A percentile compares a stretch with the other conserved stretches of the same genome.
These are phyloP conservation scores for Lachancea thermotolerans DNA, from an alignment of 805 yeast genomes.

Conservation along the genomic window DNA sequence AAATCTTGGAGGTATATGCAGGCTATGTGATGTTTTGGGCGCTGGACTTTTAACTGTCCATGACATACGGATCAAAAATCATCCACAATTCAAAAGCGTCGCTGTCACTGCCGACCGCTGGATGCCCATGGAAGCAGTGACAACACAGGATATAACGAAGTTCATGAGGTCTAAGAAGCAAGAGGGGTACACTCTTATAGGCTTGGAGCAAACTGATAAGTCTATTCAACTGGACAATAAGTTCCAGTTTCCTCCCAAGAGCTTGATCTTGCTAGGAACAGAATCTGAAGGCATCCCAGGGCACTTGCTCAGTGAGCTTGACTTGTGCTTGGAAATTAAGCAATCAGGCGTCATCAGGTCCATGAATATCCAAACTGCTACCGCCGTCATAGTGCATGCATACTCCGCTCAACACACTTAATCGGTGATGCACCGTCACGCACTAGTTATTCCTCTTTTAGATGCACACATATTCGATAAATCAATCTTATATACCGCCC, in stretches of 20 bases:
- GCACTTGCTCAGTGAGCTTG: slow-evolving; percentile 70
- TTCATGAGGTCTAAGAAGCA: slow-evolving; percentile 55
- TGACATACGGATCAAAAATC: slow-evolving; percentile 54
- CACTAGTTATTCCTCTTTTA: neutral
- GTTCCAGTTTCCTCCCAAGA: slow-evolving; percentile 69
- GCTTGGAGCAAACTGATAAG: slow-evolving; percentile 88
- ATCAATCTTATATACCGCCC: slow-evolving; percentile 25
- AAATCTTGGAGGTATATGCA: slow-evolving; percentile 88
- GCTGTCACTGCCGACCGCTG: slow-evolving; percentile 93
- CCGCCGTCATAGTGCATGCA: slow-evolving; percentile 90
- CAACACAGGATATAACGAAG: slow-evolving; percentile 42
- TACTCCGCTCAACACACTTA: slow-evolving; percentile 44
- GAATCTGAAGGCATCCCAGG: slow-evolving; percentile 93
- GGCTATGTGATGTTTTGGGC: slow-evolving; percentile 87
- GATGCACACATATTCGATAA: neutral
- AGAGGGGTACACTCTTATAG: slow-evolving; percentile 83
- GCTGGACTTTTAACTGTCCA: slow-evolving; percentile 75
- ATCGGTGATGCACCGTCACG: slow-evolving; percentile 31
- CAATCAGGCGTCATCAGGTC: slow-evolving; percentile 90
- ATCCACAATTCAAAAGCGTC: slow-evolving; percentile 72
- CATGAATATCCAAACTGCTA: slow-evolving; percentile 95
- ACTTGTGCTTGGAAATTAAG: slow-evolving; percentile 82
- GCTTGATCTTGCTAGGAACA: slow-evolving; percentile 72
- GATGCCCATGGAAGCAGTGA: slow-evolving; percentile 89
- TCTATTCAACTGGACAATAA: slow-evolving; percentile 63